A percentile compares a stretch with the other conserved stretches of the same genome.
Conservation (phyloP, 495 filamentous ascomycete species). For the Hypoxylon intermedium region DNA sequence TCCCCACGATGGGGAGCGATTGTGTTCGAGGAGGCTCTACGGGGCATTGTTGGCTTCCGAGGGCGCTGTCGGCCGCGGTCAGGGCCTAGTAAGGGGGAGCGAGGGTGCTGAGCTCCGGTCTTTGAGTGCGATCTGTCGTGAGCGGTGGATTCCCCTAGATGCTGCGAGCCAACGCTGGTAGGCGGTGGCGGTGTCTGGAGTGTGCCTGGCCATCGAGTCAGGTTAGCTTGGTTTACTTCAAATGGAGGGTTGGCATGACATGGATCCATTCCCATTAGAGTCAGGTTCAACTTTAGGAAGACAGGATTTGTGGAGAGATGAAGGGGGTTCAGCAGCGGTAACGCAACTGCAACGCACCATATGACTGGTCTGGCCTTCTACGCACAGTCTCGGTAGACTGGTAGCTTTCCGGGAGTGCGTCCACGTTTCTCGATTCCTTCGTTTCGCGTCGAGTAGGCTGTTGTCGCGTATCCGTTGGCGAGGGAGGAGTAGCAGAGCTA, state of each 20-base stretch:
- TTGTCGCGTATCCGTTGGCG: slow-evolving; percentile 53
- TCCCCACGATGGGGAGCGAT: slow-evolving; percentile 79
- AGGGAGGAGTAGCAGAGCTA: slow-evolving; percentile 43
- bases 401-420: slow-evolving; percentile 47
- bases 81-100: slow-evolving; percentile 63
- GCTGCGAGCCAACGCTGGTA: slow-evolving; percentile 22
- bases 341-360: slow-evolving; percentile 49
- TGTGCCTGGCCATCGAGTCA: slow-evolving; percentile 40
- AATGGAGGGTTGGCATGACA: slow-evolving; percentile 15
- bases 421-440: slow-evolving; percentile 34
- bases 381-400: slow-evolving; percentile 59
- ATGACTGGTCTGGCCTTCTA: slow-evolving; percentile 52
- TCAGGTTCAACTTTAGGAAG: slow-evolving; percentile 19
- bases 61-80: slow-evolving; percentile 63
- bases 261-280: slow-evolving; percentile 8
- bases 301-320: slow-evolving; percentile 15
- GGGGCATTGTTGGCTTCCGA: slow-evolving; percentile 74
- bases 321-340: neutral
- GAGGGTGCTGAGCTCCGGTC: slow-evolving; percentile 36
- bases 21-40: slow-evolving; percentile 76
- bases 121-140: slow-evolving; percentile 45
- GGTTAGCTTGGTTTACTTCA: slow-evolving; percentile 23
- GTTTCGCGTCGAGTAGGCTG: slow-evolving; percentile 42
- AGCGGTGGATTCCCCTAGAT: slow-evolving; percentile 40
- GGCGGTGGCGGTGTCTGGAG: slow-evolving; percentile 45